Conservation (phyloP, 257 asterid species). For the Solanum lycopersicoides region DNA sequence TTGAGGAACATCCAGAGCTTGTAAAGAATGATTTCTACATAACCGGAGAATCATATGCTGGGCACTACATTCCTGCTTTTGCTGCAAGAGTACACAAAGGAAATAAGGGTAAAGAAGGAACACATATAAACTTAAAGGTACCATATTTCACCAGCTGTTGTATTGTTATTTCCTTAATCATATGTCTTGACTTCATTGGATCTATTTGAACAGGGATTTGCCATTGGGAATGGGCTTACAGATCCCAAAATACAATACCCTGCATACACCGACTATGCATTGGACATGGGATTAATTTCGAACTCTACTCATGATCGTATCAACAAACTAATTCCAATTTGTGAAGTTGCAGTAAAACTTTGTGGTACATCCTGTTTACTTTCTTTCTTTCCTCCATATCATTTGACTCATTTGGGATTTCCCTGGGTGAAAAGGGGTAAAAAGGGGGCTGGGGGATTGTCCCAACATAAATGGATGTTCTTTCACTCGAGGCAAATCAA, state of each 20-base stretch:
- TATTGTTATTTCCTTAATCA: neutral
- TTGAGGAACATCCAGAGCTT: constrained; percentile 73
- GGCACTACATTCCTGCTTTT: constrained; percentile 92
- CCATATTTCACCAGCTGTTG: neutral
- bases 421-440: neutral
- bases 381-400: neutral
- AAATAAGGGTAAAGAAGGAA: constrained; percentile 77
- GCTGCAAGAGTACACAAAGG: constrained; percentile 86
- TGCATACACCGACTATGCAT: constrained; percentile 90
- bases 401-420: neutral
- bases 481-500: neutral
- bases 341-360: constrained; percentile 70
- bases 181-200: constrained; percentile 9
- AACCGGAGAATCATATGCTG: constrained; percentile 96
- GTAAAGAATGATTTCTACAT: constrained; percentile 77
- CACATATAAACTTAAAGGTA: constrained; percentile 82
- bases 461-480: neutral
- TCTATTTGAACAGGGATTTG: constrained; percentile 60
- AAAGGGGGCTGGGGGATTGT: neutral
- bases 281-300: constrained; percentile 67
- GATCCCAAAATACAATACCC: constrained; percentile 87
- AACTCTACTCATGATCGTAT: constrained; percentile 63
- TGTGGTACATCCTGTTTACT: constrained; percentile 49
- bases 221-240: constrained; percentile 92
- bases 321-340: constrained; percentile 73